Conservation (phyloP, 1,284 basidiomycete genomes). For the Somion occarium region DNA sequence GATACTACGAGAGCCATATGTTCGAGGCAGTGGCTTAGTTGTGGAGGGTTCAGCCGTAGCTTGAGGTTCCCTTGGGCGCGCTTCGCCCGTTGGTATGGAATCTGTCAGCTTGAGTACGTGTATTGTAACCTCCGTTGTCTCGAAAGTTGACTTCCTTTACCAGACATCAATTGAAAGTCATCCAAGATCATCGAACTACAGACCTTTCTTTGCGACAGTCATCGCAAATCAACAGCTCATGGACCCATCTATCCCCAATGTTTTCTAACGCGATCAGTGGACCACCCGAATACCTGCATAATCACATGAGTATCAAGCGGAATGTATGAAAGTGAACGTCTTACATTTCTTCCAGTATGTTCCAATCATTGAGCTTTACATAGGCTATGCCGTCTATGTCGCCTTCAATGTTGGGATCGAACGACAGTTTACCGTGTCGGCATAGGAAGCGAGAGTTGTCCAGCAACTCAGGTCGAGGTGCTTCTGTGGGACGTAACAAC, state of each 20-base stretch:
- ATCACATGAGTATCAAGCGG: conserved; percentile 1
- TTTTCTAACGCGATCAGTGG: conserved; percentile 53
- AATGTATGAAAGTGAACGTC: conserved; percentile 9
- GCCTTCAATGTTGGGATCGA: conserved; percentile 58
- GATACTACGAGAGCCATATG: conserved; percentile 27
- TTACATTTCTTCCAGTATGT: conserved; percentile 49
- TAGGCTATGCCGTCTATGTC: conserved; percentile 56
- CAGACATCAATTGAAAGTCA: too few relatives aligned
- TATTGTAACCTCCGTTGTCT: conserved; percentile 30
- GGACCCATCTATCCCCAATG: conserved; percentile 31
- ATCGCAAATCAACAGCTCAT: conserved; percentile 51
- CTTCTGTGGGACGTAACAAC: conserved; percentile 53
- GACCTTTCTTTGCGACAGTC: conserved; percentile 61
- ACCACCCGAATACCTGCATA: conserved; percentile 51
- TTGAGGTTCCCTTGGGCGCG: conserved; percentile 17
- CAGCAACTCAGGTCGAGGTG: conserved; percentile 51
- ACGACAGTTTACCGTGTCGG: conserved; percentile 54
- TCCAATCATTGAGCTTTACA: conserved; percentile 62
- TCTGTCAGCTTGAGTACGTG: conserved; percentile 27
- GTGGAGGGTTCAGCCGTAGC: conserved; percentile 6
- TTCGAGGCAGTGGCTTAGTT: conserved; percentile 21
- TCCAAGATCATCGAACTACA: too few relatives aligned
- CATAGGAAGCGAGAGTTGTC: conserved; percentile 65
- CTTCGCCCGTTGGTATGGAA: conserved; percentile 25
- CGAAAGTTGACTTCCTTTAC: conserved; percentile 30